Evolutionary conservation across 78 protist genomes (phyloP), one percentile per base, ranked within the genome.

Genomic region (Diacronema lutheri): DNA sequence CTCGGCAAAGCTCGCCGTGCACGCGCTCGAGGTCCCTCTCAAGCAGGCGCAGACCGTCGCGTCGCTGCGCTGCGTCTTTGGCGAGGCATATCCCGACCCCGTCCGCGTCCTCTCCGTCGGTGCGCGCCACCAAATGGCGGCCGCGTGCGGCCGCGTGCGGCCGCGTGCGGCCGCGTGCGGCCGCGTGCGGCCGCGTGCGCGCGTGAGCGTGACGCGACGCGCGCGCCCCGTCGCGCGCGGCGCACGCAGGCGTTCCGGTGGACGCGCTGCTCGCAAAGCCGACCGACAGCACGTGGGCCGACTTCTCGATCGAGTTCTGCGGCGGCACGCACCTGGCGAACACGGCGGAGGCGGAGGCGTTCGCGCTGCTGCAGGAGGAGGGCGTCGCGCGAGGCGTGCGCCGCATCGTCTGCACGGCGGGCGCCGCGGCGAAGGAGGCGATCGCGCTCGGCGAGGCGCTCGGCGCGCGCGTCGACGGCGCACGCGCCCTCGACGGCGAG

Each of bases 21-120:
- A 91, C 89, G 13, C 82, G 26, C 26, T 78, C 71, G 93, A 82
- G 33, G 90, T 87, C 1, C 87, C 92, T 14, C 80, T 93, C 38
- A 61, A 20, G 20, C 23, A 19, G 0, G 99, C 99, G 58, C 69
- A 84, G 90, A 60, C 78, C 60, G 93, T 97, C 86, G 9, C 41
- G 57, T 90, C 93, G 58, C 86, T 97, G 16, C 93, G 95, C 33
- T 93, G 92, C 40, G 93, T 95, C 62, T 97, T 97, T 64, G 97
- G 95, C 82, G 85, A 76, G 88, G 86, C 90, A 9, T 96, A 97
- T 90, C 99, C 98, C 44, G 96, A 95, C 87, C 97, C 96, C 46
- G 98, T 97, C 37, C 89, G 96, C 33, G 97, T 97, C 16, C 92
- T 97, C n/a, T 84, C 94, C 14, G 91, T 96, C n/a, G 98, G 96